Base-by-base conservation (phyloP, 2,329 filamentous ascomycete species). In the Clarireedia sp. region DNA sequence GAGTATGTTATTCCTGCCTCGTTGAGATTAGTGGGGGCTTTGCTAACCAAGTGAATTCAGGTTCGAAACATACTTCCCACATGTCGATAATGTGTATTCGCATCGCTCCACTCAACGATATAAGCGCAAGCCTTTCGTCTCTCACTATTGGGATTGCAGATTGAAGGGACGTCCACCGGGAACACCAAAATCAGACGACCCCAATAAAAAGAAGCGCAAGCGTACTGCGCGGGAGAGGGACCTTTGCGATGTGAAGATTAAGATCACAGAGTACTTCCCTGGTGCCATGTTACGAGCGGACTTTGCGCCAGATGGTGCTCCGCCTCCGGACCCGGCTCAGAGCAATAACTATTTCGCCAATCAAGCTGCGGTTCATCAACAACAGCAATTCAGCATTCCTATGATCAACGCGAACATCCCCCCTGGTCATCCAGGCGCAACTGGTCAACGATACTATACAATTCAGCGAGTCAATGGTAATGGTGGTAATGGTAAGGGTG, bases 161-260 rank as follows among this genome's bases (percentile, higher is more conserved):
- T 78, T 91, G 66, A 91, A 91, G 71, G 88, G 88, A 23, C 79
- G 88, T 0, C 87, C 87, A 0, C 83, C 87, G 0, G 88, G 88
- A 29, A 91, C 87, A 3, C 85, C 86, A 57, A 90, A 91, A 68
- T 88, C 86, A 0, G 82, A 87, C 47, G 87, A 91, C 63, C 87
- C 88, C 0, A 84, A 82, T 68, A 90, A 90, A 74, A 90, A 89
- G 76, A 90, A 90, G 70, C 79, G 88, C 38, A 90, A 89, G 71
- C 82, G 88, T 24, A 82, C 79, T 37, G 85, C 85, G n/a, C 77
- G 88, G 43, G 83, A 88, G 69, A 78, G 86, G 12, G 86, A 90
- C 71, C 76, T 90, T n/a, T 92, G 88, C 68, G 87, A 91, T 69
- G 87, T 91, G 60, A 91, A 91, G 72, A 90, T 91, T 69, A 91